Evolutionary conservation across 2,329 filamentous ascomycete genomes (phyloP), one percentile per base, ranked within the genome.

Genomic region (Xylariaceae sp.): DNA sequence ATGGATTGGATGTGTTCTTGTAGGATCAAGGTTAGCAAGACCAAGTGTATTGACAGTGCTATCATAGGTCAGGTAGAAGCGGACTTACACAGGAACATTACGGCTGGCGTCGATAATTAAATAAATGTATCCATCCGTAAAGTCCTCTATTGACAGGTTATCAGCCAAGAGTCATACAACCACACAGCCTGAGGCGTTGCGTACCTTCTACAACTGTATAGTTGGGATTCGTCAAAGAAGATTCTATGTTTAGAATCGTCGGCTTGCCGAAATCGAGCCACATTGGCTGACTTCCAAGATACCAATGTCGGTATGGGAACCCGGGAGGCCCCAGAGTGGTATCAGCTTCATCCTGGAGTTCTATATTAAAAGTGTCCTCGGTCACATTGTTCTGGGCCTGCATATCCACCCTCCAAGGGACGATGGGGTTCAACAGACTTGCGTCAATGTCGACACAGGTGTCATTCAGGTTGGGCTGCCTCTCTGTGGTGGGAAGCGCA

Each of bases 1-100:
- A 63, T 80, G 76, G 61, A 77, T 74, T 0, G 74, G 74, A 55
- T 77, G 75, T 9, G 71, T 61, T 22, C 54, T 63, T 36, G 16
- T 9, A 42, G 19, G 55, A 53, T 28, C 60, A 56, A 19, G 60
- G 48, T 44, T n/a, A 46, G 33, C n/a, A 1, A 59, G 55, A 36
- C 59, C 58, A 22, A 57, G 52, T 56, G 56, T 64, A 44, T 13
- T 19, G 17, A 17, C 6, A n/a, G 19, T 11, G 6, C 3, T 42
- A 16, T n/a, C 31, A 10, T 40, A 17, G 40, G 12, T 12, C 17
- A 31, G 36, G 11, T 10, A 6, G 40, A 18, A 22, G 13, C 6
- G 34, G 44, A 68, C 68, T 55, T 53, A 56, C 54, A 48, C 47
- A 22, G 22, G 16, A 1, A 38, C n/a, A 22, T n/a, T 14, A 13